These are phyloP conservation scores for Phytophthora citrophthora DNA, from an alignment of 352 stramenopile genomes.

Conservation along the genomic window DNA sequence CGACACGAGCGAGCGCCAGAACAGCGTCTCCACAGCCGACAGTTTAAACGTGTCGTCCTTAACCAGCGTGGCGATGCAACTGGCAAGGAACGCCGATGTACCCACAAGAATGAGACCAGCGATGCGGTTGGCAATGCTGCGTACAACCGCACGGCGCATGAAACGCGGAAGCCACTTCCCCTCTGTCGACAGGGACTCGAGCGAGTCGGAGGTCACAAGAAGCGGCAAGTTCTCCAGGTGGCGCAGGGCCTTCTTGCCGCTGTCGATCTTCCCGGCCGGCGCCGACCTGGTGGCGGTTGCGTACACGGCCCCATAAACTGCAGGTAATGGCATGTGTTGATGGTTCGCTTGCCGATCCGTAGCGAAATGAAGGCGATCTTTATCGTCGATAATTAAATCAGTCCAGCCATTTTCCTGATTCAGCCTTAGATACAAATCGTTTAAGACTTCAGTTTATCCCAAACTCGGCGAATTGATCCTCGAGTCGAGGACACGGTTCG, in stretches of 20 bases:
- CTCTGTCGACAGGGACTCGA: conserved; percentile 28
- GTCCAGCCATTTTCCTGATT: conserved; percentile 18
- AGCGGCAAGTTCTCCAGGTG: conserved; percentile 52
- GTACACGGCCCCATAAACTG: conserved; percentile 39
- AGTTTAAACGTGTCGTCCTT: conserved; percentile 61
- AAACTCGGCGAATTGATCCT: too few relatives aligned
- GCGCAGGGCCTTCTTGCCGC: conserved; percentile 44
- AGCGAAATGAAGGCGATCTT: conserved; percentile 25
- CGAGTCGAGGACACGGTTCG: too few relatives aligned
- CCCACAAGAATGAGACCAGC: conserved; percentile 48
- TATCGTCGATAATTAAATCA: too few relatives aligned
- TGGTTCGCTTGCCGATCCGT: too few relatives aligned
- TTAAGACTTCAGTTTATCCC: neutral
- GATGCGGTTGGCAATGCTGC: conserved; percentile 39
- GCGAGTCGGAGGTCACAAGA: conserved; percentile 37
- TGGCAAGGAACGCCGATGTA: conserved; percentile 63
- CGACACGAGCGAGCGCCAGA: conserved; percentile 66
- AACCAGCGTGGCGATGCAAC: conserved; percentile 63
- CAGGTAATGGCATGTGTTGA: conserved; percentile 31
- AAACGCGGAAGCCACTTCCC: conserved; percentile 41
- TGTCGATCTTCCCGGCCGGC: conserved; percentile 33
- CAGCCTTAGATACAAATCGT: conserved; percentile 16
- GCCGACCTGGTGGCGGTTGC: conserved; percentile 24
- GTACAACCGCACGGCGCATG: conserved; percentile 33
- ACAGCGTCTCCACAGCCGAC: conserved; percentile 66